phyloP scores from a whole-genome alignment of 306 rosid genomes.

The Styphnolobium japonicum region DNA sequence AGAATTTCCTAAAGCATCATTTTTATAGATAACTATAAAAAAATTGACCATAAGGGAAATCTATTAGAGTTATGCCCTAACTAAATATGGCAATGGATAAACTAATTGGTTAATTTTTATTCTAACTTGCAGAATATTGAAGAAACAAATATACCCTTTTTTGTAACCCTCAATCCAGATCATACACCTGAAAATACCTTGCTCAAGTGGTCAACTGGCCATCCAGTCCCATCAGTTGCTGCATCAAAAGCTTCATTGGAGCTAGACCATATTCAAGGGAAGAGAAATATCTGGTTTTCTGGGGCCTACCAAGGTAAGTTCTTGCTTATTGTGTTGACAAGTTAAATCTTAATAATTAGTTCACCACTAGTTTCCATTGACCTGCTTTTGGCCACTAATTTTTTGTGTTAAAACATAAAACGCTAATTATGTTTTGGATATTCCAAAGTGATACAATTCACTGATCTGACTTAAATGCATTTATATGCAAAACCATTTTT shows the following conservation, averaged over 20 bases:
- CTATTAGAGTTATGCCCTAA: not conserved
- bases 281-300: conserved; percentile 85
- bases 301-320: conserved; percentile 83
- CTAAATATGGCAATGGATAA: not conserved
- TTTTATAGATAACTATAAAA: too few relatives aligned
- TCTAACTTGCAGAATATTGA: conserved; percentile 66
- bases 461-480: not conserved
- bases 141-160: conserved; percentile 57
- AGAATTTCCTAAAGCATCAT: too few relatives aligned
- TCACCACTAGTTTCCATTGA: not conserved
- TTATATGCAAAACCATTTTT: not conserved
- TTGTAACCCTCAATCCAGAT: conserved; percentile 86
- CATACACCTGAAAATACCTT: conserved; percentile 56
- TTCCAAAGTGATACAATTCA: not conserved
- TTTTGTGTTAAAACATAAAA: too few relatives aligned
- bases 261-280: conserved; percentile 74
- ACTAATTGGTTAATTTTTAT: conserved; percentile 1
- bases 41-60: not conserved
- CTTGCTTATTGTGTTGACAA: conserved; percentile 5
- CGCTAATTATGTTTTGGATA: not conserved
- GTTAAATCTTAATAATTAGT: not conserved
- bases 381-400: not conserved
- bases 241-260: conserved; percentile 77
- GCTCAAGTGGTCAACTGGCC: conserved; percentile 81
- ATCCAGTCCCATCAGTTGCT: conserved; percentile 82